These are phyloP conservation scores for Leptographium wingfieldii DNA, from an alignment of 2,329 filamentous ascomycete species.

Conservation along the genomic window DNA sequence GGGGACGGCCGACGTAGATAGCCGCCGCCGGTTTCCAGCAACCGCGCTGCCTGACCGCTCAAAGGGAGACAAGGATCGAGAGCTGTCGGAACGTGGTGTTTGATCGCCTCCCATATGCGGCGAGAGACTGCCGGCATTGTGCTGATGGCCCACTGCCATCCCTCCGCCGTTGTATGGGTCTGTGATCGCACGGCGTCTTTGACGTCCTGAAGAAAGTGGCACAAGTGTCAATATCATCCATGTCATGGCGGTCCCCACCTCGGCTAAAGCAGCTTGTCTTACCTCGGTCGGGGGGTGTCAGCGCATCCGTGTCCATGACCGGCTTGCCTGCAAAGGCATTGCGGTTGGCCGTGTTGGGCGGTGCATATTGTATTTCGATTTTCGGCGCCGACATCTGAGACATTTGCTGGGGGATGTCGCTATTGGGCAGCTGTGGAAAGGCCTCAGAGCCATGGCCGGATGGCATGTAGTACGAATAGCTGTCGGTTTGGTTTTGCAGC, in stretches of 20 bases:
- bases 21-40: slow-evolving; percentile 38
- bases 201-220: slow-evolving; percentile 27
- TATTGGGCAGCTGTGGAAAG: slow-evolving; percentile 38
- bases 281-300: slow-evolving; percentile 70
- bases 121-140: slow-evolving; percentile 26
- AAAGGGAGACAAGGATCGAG: slow-evolving; percentile 46
- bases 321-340: slow-evolving; percentile 54
- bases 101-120: slow-evolving; percentile 36
- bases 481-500: slow-evolving; percentile 26
- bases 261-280: slow-evolving; percentile 16
- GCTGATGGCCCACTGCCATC: slow-evolving; percentile 24
- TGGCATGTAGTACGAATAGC: slow-evolving; percentile 30
- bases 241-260: neutral
- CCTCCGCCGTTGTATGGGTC: slow-evolving; percentile 44
- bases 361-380: slow-evolving; percentile 89
- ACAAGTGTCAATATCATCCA: neutral
- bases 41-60: slow-evolving; percentile 38
- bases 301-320: slow-evolving; percentile 59
- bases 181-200: slow-evolving; percentile 43
- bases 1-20: slow-evolving; percentile 50
- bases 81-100: slow-evolving; percentile 28
- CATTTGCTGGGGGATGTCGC: slow-evolving; percentile 50
- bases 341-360: slow-evolving; percentile 48
- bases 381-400: slow-evolving; percentile 80
- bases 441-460: slow-evolving; percentile 31